phyloP scores from a whole-genome alignment of 345 rosid genomes.

The Populus tremula region DNA sequence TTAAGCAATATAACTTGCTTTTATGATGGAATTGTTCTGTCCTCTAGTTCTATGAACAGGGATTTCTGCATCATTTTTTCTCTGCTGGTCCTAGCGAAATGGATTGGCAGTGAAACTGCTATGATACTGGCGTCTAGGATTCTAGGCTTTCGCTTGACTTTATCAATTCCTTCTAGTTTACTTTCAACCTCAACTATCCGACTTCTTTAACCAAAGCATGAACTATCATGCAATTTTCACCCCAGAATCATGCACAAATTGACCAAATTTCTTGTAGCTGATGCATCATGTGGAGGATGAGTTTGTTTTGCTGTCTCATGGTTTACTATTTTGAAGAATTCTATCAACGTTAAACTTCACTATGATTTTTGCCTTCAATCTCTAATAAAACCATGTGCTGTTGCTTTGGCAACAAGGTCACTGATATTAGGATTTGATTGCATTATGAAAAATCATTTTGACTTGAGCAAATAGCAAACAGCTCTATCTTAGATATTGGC shows the following conservation, averaged over 20 bases:
- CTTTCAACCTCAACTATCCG: neutral
- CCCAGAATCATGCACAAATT: neutral
- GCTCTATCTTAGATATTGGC: neutral
- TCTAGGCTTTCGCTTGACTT: neutral
- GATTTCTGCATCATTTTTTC: neutral
- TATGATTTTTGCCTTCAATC: neutral
- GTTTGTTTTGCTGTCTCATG: neutral
- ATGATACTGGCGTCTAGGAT: neutral
- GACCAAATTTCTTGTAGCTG: neutral
- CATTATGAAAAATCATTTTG: neutral
- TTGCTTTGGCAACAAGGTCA: neutral
- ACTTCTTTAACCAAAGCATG: neutral
- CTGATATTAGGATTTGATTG: neutral
- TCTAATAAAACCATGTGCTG: neutral
- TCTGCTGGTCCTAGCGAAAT: neutral
- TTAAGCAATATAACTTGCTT: neutral
- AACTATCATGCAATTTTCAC: neutral
- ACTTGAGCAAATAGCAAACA: neutral
- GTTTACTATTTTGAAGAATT: neutral
- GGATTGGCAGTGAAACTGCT: neutral
- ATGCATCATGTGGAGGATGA: neutral
- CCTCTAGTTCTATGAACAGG: neutral
- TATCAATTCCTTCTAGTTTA: neutral
- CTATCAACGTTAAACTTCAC: neutral
- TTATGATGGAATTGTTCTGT: neutral